These are phyloP conservation scores for Saprolegnia parasitica DNA, from an alignment of 352 stramenopile genomes.

Conservation along the genomic window DNA sequence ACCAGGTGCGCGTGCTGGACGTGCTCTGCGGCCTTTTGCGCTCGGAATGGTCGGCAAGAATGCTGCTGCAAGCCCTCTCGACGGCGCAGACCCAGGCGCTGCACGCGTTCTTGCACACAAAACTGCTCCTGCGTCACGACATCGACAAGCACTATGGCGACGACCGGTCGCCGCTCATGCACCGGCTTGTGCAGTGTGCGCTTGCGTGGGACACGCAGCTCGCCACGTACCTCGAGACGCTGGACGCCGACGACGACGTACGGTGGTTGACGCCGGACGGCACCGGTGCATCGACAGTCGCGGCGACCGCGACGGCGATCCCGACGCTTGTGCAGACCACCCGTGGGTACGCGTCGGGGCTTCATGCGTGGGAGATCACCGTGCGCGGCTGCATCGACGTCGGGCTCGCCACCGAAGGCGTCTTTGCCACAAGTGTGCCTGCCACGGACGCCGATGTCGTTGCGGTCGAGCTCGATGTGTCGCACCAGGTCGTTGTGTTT, in stretches of 20 bases:
- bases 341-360: no score
- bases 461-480: not conserved
- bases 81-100: not conserved
- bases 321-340: no score
- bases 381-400: no score
- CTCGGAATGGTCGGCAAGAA: not conserved
- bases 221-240: no score
- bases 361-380: no score
- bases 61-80: constrained; percentile 5
- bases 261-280: no score
- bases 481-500: not conserved
- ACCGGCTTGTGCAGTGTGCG: constrained; percentile 2
- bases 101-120: constrained; percentile 36
- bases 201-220: constrained; percentile 1
- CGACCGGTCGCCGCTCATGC: constrained; percentile 9
- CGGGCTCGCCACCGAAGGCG: no score
- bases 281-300: not conserved
- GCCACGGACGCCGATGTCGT: not conserved
- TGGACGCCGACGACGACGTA: no score
- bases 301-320: no score
- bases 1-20: constrained; percentile 16
- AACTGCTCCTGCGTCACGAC: constrained; percentile 48
- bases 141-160: constrained; percentile 33
- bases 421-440: no score
- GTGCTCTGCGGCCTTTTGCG: not conserved